Conservation (phyloP, 2,329 filamentous ascomycete genomes). For the Cladosporium sp. region DNA sequence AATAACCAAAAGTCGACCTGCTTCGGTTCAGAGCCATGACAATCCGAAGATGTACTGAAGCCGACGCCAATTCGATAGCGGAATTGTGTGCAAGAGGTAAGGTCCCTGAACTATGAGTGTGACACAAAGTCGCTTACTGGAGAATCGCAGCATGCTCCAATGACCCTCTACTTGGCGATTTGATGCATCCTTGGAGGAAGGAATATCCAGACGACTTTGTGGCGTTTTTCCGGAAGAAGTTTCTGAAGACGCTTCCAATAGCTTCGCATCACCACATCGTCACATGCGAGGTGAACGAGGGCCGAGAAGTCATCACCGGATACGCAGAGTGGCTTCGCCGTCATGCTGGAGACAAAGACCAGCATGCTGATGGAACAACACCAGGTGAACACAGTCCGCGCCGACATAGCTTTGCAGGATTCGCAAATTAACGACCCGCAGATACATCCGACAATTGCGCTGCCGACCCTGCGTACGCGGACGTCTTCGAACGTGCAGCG, state of each 20-base stretch:
- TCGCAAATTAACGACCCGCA: background rate
- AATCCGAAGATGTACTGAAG: background rate
- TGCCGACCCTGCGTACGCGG: slow-evolving; percentile 22
- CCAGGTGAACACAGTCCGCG: background rate
- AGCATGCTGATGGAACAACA: background rate
- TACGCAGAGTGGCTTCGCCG: slow-evolving; percentile 8
- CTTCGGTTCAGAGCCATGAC: background rate
- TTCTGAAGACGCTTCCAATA: background rate
- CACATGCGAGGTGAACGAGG: background rate
- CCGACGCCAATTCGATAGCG: background rate
- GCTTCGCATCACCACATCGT: slow-evolving; percentile 6
- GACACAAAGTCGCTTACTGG: background rate
- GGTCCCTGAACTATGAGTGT: background rate
- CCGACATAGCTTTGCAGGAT: background rate
- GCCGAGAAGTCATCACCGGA: background rate
- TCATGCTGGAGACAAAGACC: background rate
- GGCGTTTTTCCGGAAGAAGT: slow-evolving; percentile 28
- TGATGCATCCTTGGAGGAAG: slow-evolving; percentile 37
- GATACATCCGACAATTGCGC: slow-evolving; percentile 20
- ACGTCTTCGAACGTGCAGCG: slow-evolving; percentile 21
- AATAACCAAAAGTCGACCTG: background rate
- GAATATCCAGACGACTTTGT: slow-evolving; percentile 32
- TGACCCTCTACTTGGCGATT: slow-evolving; percentile 35
- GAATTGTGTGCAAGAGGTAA: slow-evolving; percentile 9
- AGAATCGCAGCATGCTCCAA: slow-evolving; percentile 32